Percentiles rank a stretch among this genome's conserved stretches.
phyloP scores from a whole-genome alignment of 73 alveolate species.

The Paramecium pentaurelia region DNA sequence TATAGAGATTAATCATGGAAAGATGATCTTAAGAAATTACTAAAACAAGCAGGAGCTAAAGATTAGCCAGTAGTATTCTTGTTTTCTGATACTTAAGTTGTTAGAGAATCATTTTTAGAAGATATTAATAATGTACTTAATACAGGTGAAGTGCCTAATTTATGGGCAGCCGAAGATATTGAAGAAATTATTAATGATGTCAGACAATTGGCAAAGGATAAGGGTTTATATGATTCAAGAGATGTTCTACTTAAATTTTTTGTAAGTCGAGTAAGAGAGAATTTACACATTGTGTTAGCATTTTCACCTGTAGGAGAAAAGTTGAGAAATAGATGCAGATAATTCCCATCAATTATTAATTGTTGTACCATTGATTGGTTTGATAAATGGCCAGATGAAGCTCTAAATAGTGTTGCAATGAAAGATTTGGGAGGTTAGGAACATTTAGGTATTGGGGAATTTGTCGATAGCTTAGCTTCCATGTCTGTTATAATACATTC shows the following conservation, averaged over 20 bases:
- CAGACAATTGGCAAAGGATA: constrained; percentile 97
- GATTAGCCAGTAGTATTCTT: constrained; percentile 90
- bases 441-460: constrained; percentile 72
- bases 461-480: constrained; percentile 70
- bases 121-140: constrained; percentile 99
- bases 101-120: constrained; percentile 99
- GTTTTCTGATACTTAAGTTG: constrained; percentile 98
- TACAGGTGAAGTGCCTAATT: constrained; percentile 99
- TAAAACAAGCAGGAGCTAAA: constrained; percentile 91
- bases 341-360: constrained; percentile 95
- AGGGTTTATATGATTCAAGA: constrained; percentile 94
- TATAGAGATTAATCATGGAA: constrained; percentile 97
- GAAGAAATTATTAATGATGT: constrained; percentile 96
- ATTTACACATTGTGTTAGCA: constrained; percentile 97
- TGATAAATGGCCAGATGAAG: constrained; percentile 94
- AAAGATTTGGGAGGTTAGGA: constrained; percentile 76
- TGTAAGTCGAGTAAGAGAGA: constrained; percentile 96
- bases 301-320: constrained; percentile 99
- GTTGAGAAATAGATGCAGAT: constrained; percentile 98
- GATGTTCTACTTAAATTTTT: constrained; percentile 96
- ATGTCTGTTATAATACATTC: constrained; percentile 95
- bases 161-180: constrained; percentile 97
- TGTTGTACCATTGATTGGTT: constrained; percentile 97
- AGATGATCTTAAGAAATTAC: constrained; percentile 95
- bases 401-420: constrained; percentile 97